Percentiles rank a stretch among this genome's conserved stretches.
Evolutionary conservation across 352 stramenopile genomes (phyloP).

Genomic region (Pythium biforme): DNA sequence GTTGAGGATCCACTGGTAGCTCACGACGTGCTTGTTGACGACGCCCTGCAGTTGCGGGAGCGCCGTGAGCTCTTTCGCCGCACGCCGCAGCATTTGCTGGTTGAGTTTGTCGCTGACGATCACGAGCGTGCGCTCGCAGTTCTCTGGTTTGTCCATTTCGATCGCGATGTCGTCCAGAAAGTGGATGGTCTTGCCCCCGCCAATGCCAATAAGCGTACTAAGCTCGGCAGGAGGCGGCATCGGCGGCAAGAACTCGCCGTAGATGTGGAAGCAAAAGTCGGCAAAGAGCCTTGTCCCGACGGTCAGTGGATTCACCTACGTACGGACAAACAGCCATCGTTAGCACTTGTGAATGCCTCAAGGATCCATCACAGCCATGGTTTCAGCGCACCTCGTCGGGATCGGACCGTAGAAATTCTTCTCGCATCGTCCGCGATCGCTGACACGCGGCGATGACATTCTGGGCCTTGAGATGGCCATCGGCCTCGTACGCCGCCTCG

Average conservation of each 20-base stretch:
- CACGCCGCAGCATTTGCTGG: slow-evolving; percentile 44
- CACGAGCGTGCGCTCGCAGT: slow-evolving; percentile 50
- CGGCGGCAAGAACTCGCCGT: slow-evolving; percentile 73
- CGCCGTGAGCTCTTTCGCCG: slow-evolving; percentile 34
- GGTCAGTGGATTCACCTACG: slow-evolving; percentile 20
- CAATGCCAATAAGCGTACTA: slow-evolving; percentile 65
- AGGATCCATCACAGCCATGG: background rate
- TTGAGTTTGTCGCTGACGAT: slow-evolving; percentile 80
- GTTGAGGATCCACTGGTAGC: slow-evolving; percentile 86
- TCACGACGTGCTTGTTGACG: slow-evolving; percentile 51
- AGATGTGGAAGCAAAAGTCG: slow-evolving; percentile 66
- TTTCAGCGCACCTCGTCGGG: slow-evolving; percentile 6
- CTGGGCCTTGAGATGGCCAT: slow-evolving; percentile 33
- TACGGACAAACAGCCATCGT: background rate
- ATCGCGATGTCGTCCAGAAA: slow-evolving; percentile 49
- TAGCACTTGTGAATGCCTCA: background rate
- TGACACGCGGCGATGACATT: slow-evolving; percentile 25
- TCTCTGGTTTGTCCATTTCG: slow-evolving; percentile 54
- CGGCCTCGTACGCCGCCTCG: slow-evolving; percentile 29
- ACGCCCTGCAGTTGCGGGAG: slow-evolving; percentile 45
- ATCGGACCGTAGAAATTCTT: slow-evolving; percentile 23
- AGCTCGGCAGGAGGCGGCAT: slow-evolving; percentile 71
- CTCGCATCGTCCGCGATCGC: slow-evolving; percentile 26
- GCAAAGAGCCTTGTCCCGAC: slow-evolving; percentile 75
- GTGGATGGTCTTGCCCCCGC: slow-evolving; percentile 53